Percentiles rank a stretch among this genome's conserved stretches.
These are phyloP conservation scores for Salix brachista DNA, from an alignment of 345 rosid genomes.

Conservation along the genomic window DNA sequence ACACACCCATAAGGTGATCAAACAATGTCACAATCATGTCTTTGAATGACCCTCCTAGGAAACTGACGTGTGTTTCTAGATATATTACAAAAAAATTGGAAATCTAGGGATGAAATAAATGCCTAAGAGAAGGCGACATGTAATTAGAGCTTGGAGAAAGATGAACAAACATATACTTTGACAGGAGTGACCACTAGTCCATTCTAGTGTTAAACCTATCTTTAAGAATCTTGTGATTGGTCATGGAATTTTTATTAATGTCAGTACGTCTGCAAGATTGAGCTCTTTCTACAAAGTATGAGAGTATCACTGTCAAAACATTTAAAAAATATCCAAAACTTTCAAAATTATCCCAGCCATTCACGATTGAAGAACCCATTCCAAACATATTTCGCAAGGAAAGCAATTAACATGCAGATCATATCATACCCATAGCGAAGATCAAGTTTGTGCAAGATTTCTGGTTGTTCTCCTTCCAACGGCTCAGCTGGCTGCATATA, in stretches of 20 bases:
- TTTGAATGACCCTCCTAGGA: background rate
- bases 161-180: background rate
- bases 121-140: background rate
- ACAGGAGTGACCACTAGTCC: background rate
- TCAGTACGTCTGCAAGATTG: background rate
- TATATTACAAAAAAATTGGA: background rate
- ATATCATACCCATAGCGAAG: slow-evolving; percentile 83
- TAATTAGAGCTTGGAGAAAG: background rate
- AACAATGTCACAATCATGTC: background rate
- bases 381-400: background rate
- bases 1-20: background rate
- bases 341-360: background rate
- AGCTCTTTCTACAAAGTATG: background rate
- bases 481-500: slow-evolving; percentile 76
- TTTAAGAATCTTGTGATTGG: background rate
- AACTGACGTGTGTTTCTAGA: background rate
- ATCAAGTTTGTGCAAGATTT: slow-evolving; percentile 84
- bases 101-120: background rate
- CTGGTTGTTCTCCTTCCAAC: slow-evolving; percentile 66
- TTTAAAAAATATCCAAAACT: background rate
- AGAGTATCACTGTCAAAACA: background rate
- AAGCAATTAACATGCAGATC: slow-evolving; percentile 4
- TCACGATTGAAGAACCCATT: background rate
- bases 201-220: background rate
- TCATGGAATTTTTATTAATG: background rate